phyloP scores from a whole-genome alignment of 2,329 filamentous ascomycete genomes.

The Domatiomyces catenatus region DNA sequence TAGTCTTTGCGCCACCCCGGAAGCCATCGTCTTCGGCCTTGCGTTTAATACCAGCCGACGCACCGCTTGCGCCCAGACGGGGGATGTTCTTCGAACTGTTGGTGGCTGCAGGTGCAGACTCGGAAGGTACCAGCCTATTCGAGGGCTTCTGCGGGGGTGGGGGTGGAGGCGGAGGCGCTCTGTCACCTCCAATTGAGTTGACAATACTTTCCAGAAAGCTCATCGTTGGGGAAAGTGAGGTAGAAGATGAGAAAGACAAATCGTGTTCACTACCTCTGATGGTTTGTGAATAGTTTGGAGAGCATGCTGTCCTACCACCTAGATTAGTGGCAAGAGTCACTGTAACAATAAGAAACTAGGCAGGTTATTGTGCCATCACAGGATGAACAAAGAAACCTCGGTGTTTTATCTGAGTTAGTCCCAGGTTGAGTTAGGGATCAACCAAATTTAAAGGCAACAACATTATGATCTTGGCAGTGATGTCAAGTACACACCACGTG shows the following conservation, averaged over 20 bases:
- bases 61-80: constrained; percentile 3
- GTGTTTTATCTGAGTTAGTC: no score
- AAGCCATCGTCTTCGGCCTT: constrained; percentile 14
- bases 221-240: constrained; percentile 7
- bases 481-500: no score
- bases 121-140: not conserved
- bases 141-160: constrained; percentile 7
- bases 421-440: not conserved
- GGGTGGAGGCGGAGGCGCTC: constrained; percentile 13
- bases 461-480: not conserved
- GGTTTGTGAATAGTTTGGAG: not conserved
- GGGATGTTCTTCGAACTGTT: constrained; percentile 1
- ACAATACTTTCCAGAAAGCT: constrained; percentile 36
- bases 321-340: not conserved
- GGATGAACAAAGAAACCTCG: not conserved
- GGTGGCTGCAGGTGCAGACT: not conserved
- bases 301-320: not conserved
- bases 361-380: not conserved
- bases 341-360: not conserved
- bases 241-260: not conserved
- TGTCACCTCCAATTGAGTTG: constrained; percentile 33
- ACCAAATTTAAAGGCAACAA: not conserved
- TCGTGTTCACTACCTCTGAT: constrained; percentile 1
- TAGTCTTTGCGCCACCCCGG: constrained; percentile 5
- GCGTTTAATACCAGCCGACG: constrained; percentile 11